Conservation (phyloP, 768 basidiomycete species). For the Kwoniella shandongensis region DNA sequence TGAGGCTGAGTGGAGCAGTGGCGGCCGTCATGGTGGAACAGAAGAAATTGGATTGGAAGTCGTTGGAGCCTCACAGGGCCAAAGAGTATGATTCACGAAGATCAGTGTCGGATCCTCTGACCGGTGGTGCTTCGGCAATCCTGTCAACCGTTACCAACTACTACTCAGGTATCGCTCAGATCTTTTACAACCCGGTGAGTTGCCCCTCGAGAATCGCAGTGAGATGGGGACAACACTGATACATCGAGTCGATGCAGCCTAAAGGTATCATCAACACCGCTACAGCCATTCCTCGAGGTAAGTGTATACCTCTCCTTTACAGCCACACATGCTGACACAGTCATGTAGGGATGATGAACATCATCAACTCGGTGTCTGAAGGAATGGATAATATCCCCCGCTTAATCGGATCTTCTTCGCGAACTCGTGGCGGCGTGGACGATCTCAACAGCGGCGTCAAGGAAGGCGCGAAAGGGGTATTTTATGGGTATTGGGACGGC, state of each 20-base stretch:
- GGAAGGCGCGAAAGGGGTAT: constrained; percentile 58
- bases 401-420: constrained; percentile 57
- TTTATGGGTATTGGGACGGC: constrained; percentile 55
- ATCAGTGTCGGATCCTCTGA: constrained; percentile 56
- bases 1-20: constrained; percentile 61
- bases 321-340: neutral
- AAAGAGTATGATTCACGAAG: constrained; percentile 58
- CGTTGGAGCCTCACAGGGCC: constrained; percentile 59
- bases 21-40: constrained; percentile 60
- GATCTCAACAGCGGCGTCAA: constrained; percentile 57
- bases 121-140: constrained; percentile 58
- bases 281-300: constrained; percentile 59
- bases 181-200: constrained; percentile 56
- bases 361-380: constrained; percentile 35
- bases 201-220: neutral
- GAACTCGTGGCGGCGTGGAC: constrained; percentile 56
- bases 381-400: constrained; percentile 50
- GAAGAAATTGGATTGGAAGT: constrained; percentile 56
- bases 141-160: constrained; percentile 61
- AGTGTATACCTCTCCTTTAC: constrained; percentile 4
- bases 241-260: constrained; percentile 41
- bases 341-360: constrained; percentile 56
- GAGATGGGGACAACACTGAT: neutral
- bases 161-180: constrained; percentile 58
- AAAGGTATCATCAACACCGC: constrained; percentile 59